Evolutionary conservation across 2,329 filamentous ascomycete genomes (phyloP).

Genomic region (Calonectria crousiana): DNA sequence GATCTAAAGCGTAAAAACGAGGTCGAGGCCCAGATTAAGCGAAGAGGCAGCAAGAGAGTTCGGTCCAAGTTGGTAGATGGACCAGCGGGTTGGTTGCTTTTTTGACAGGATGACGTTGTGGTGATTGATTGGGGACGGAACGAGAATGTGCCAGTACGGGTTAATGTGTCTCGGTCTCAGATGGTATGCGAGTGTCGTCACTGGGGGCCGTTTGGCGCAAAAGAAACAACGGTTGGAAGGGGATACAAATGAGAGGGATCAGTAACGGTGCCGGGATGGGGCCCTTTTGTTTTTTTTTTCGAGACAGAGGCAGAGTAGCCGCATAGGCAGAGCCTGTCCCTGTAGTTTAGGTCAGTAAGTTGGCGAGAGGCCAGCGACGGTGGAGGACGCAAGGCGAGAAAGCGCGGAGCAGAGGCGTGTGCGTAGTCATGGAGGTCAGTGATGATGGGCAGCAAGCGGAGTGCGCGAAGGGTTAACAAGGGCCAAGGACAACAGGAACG

Average conservation of each 20-base stretch:
- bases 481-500: constrained; percentile 1
- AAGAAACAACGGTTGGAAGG: constrained; percentile 9
- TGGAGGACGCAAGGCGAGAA: background rate
- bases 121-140: constrained; percentile 17
- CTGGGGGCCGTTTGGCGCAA: constrained; percentile 10
- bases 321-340: constrained; percentile 20
- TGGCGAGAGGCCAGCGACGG: constrained; percentile 10
- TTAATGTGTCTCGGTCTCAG: constrained; percentile 11
- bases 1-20: constrained; percentile 41
- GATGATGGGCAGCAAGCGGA: constrained; percentile 19
- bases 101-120: constrained; percentile 19
- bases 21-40: constrained; percentile 36
- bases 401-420: constrained; percentile 14
- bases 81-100: constrained; percentile 20
- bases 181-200: constrained; percentile 21
- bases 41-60: constrained; percentile 35
- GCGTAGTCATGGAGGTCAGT: constrained; percentile 20
- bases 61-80: constrained; percentile 17
- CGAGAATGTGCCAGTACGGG: constrained; percentile 2
- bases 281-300: constrained; percentile 22
- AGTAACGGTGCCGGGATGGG: constrained; percentile 18
- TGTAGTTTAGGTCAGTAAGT: constrained; percentile 21
- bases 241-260: constrained; percentile 18
- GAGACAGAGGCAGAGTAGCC: constrained; percentile 19
- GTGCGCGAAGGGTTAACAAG: constrained; percentile 23